Percentiles rank a stretch among this genome's conserved stretches.
Evolutionary conservation across 164 flowering plant genomes (phyloP).

Genomic region (Vitis vinifera): ASM3070453v1 NC_081816.1:6989001-6989500

Average conservation of each 20-base stretch:
- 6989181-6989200: slow-evolving; percentile 31
- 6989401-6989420: slow-evolving; percentile 36
- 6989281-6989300: slow-evolving; percentile 30
- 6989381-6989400: slow-evolving; percentile 28
- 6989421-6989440: slow-evolving; percentile 35
- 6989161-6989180: slow-evolving; percentile 22
- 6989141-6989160: slow-evolving; percentile 30
- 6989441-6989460: slow-evolving; percentile 27
- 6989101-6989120: slow-evolving; percentile 20
- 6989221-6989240: slow-evolving; percentile 38
- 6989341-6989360: slow-evolving; percentile 23
- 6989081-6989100: slow-evolving; percentile 31
- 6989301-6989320: slow-evolving; percentile 21
- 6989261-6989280: slow-evolving; percentile 44
- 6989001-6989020: slow-evolving; percentile 78
- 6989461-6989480: slow-evolving; percentile 41
- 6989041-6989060: slow-evolving; percentile 29
- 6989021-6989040: slow-evolving; percentile 51
- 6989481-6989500: slow-evolving; percentile 27
- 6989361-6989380: slow-evolving; percentile 35
- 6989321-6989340: slow-evolving; percentile 21
- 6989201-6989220: slow-evolving; percentile 31
- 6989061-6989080: slow-evolving; percentile 30
- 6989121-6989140: slow-evolving; percentile 26
- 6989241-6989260: slow-evolving; percentile 30